Base-by-base conservation (phyloP, 495 filamentous ascomycete genomes). In the Sordaria brevicollis region DNA sequence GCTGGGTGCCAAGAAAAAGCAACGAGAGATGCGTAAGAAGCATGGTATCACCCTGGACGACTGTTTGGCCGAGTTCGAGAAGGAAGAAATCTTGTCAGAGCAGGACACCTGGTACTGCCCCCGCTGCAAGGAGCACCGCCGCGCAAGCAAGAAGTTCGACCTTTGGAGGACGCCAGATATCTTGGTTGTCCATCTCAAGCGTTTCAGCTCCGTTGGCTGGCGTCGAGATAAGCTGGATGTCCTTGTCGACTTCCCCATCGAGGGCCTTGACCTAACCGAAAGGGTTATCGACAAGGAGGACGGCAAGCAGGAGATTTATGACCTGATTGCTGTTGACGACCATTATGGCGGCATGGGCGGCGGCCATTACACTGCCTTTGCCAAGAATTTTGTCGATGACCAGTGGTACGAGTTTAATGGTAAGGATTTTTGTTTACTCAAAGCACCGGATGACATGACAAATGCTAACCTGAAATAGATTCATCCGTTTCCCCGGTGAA, bases 91-190 rank as follows among this genome's bases (percentile, higher is more conserved):
- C 49, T 83, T 99, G 3, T 96, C 93, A 0, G 92, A 96, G 76
- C 91, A 93, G 72, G 94, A 99, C 75, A 93, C 92, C 35, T 99
- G 95, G 95, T 97, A 92, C 75, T 99, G 95, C 73, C 93, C 92
- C 69, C 87, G 92, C 57, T 99, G 95, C 85, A 97, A 98, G 76
- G 92, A 96, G 72, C 90, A 96, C 74, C 89, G 91, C 10, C 88
- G 92, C 31, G 95, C 96, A 21, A 93, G 87, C 81, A 99, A 98
- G 86, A 96, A 94, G 74, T 93, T 99, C 35, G 93, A 98, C 76
- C 85, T 99, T 4, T 99, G 95, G 95, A 97, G 93, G 77, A 89
- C 90, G 3, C 95, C 95, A 9, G 95, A 99, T 78, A 94, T 98
- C 67, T 84, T 99, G 15, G 89, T 98, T 67, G 88, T 98, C 68